phyloP scores from a whole-genome alignment of 305 asterid species.

The Fraxinus dipetala region DNA sequence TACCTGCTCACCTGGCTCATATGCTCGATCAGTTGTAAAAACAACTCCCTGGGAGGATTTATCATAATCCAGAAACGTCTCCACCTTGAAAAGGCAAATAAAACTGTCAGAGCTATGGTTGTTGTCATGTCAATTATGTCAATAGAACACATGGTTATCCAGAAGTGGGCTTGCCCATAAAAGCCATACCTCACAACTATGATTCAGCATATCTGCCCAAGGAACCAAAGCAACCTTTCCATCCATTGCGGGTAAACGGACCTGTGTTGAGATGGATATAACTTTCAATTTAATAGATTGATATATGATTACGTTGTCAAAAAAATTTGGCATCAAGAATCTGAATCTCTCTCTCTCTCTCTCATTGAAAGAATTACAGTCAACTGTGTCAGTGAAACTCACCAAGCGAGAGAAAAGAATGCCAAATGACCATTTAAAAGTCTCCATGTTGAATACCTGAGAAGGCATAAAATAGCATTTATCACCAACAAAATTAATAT shows the following conservation, averaged over 20 bases:
- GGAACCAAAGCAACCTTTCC: constrained; percentile 94
- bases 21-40: constrained; percentile 83
- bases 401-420: constrained; percentile 97
- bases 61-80: constrained; percentile 88
- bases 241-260: constrained; percentile 84
- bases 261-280: constrained; percentile 39
- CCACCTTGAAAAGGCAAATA: constrained; percentile 51
- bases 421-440: constrained; percentile 90
- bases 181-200: constrained; percentile 68
- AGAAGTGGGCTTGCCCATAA: constrained; percentile 10
- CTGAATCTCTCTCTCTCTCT: neutral
- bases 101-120: constrained; percentile 24
- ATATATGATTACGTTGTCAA: neutral
- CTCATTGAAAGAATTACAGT: neutral
- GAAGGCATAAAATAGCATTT: constrained; percentile 12
- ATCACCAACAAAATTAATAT: neutral
- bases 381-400: constrained; percentile 30
- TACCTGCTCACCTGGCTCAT: constrained; percentile 99
- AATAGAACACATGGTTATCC: constrained; percentile 5
- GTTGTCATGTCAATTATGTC: constrained; percentile 8
- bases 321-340: neutral
- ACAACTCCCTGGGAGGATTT: constrained; percentile 85
- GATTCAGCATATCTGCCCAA: constrained; percentile 98
- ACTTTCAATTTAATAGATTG: neutral
- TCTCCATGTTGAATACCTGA: constrained; percentile 82